Base-by-base conservation (phyloP, 805 yeast genomes). In the Starmerella etchellsii region DNA sequence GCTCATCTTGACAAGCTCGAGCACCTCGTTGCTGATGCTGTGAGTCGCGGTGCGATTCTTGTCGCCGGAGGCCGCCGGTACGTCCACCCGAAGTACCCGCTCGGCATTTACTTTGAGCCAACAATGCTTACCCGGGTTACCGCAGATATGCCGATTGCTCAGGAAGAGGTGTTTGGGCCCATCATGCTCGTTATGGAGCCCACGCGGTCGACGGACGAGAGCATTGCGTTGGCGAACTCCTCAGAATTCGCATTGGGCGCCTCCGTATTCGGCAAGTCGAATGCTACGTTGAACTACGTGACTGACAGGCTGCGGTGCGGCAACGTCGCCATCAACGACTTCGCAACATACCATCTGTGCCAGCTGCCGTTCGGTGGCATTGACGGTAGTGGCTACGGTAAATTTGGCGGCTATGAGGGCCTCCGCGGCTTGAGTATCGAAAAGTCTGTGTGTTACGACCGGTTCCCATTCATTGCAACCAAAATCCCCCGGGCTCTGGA, bases 341-440 rank as follows among this genome's bases (percentile, higher is more conserved):
- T 91, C 67, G 99, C 97, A 7, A 88, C 97, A 0, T 91, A 76
- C 56, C 84, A 87, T 55, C 83, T 91, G 27, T 87, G 95, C 51
- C 98, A 91, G 62, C 68, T 91, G 51, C 99, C 99, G 25, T 91
- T 91, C 63, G 99, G 99, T 40, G 99, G 99, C 24, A 73, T 73
- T 22, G 78, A 78, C 51, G 91, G 85, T 34, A 81, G 94, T 5
- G 99, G 99, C 0, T 91, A 85, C 56, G 98, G 98, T 42, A 88
- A 88, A 58, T 91, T 91, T 65, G 95, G 95, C 19, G 99, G 99
- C 35, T 94, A 80, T 57, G 99, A 91, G 66, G 99, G 99, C 2
- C 67, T 91, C 32, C 73, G 83, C 31, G 96, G 95, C 0, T 66
- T 91, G 34, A 88, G 97, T 59, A 69, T 76, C 42, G 81, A 84